Evolutionary conservation across 176 grass and related monocot species (phyloP), one percentile per base, ranked within the genome.

Genomic region (Zoysia japonica): DNA sequence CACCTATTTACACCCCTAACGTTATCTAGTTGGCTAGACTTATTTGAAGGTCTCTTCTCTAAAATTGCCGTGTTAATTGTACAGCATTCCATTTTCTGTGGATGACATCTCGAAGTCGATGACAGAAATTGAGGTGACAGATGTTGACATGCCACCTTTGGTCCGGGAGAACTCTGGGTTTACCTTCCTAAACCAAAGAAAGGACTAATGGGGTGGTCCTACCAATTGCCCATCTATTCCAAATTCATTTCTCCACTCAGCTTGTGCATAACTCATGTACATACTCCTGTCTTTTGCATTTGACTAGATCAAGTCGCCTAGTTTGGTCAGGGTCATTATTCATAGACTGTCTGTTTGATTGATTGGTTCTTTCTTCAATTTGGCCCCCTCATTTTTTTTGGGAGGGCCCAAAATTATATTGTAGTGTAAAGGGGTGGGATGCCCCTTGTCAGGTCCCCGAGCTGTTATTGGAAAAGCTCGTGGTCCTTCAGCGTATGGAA

Each of bases 21-120:
- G 28, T 28, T 28, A 28, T 28, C 28, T 80, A 85, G 71, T 76
- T 71, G 14, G 61, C 20, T 13, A 17, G 17, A 16, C 11, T 85
- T 65, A 38, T 6, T 69, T 19, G 16, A 7, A 75, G 56, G 13
- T 57, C 17, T 38, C 41, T n/a, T 61, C 38, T 68, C 57, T 80
- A 71, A 85, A 44, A 41, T 43, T 83, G 53, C 20, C 3, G 43
- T 87, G 70, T 19, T 90, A 50, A 61, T 83, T 54, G 0, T 68
- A 76, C 96, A 98, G 96, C 61, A 91, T 98, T 80, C 92, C 96
- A 46, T 98, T 98, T 85, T 87, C 96, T 5, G 90, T 88, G 67
- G 90, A 98, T 11, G 96, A 98, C 60, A 93, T 98, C 75, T 95
- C 91, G 17, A 94, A 92, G 71, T 95, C 96, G 14, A 94, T 93